phyloP scores from a whole-genome alignment of 345 rosid genomes.

The Citrus trifoliata region DNA sequence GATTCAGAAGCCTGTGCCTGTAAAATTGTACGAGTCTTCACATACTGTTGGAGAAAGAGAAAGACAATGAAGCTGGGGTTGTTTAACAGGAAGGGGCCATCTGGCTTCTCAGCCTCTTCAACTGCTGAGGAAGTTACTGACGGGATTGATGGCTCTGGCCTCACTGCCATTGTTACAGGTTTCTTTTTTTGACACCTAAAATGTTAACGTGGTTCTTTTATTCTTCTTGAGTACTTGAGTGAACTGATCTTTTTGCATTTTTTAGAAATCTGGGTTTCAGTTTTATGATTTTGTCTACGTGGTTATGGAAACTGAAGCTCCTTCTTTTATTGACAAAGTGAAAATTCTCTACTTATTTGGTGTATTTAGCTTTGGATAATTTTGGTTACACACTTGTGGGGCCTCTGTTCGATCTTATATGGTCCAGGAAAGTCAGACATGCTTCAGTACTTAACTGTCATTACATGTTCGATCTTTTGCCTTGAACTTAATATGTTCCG shows the following conservation, averaged over 20 bases:
- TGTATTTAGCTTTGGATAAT: neutral
- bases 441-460: neutral
- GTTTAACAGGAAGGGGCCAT: no score
- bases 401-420: neutral
- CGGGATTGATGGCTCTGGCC: slow-evolving; percentile 65
- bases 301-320: neutral
- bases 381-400: neutral
- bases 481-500: neutral
- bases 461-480: neutral
- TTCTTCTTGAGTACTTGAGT: neutral
- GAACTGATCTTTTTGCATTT: neutral
- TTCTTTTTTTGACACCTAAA: neutral
- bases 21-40: neutral
- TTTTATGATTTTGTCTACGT: neutral
- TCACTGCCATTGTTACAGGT: slow-evolving; percentile 87
- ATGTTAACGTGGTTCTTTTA: neutral
- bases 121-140: slow-evolving; percentile 71
- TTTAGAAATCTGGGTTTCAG: neutral
- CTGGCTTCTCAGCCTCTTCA: slow-evolving; percentile 29
- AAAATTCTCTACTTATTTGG: neutral
- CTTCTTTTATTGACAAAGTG: neutral
- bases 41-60: neutral
- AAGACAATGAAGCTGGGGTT: no score
- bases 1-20: neutral
- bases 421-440: neutral